phyloP scores from a whole-genome alignment of 768 basidiomycete genomes.

The Trametopsis cervina region DNA sequence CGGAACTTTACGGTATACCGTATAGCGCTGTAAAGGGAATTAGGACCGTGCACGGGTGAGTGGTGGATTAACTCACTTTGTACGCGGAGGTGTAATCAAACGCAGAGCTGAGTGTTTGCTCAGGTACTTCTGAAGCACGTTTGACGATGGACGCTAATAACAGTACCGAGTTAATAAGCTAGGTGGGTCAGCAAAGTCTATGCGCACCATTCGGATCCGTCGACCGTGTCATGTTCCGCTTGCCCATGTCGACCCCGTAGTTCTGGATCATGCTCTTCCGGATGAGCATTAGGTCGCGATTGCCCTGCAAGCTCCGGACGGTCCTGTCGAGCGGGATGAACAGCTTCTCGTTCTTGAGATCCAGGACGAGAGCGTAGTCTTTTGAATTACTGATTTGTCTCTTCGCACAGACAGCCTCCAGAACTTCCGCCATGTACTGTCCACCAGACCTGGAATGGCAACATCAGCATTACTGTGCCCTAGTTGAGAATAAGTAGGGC shows the following conservation, averaged over 20 bases:
- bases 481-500: conserved; percentile 23
- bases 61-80: conserved; percentile 44
- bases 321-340: conserved; percentile 90
- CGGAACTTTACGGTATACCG: conserved; percentile 89
- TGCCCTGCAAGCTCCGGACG: conserved; percentile 90
- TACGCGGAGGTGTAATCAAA: conserved; percentile 81
- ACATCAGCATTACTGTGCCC: background rate
- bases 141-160: conserved; percentile 89
- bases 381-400: conserved; percentile 61
- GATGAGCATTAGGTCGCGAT: conserved; percentile 74
- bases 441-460: conserved; percentile 59
- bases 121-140: conserved; percentile 64
- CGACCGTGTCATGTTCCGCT: conserved; percentile 51
- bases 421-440: conserved; percentile 96
- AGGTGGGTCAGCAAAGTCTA: background rate
- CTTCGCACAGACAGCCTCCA: conserved; percentile 75
- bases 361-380: conserved; percentile 75
- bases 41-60: background rate
- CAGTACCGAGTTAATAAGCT: no score
- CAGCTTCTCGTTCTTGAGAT: conserved; percentile 55
- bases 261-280: conserved; percentile 69
- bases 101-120: conserved; percentile 45
- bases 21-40: conserved; percentile 61
- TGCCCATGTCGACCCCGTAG: conserved; percentile 63
- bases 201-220: conserved; percentile 85